A percentile compares a stretch with the other conserved stretches of the same genome.
Evolutionary conservation across 2,329 filamentous ascomycete genomes (phyloP).

Genomic region (Fusarium sp.): DNA sequence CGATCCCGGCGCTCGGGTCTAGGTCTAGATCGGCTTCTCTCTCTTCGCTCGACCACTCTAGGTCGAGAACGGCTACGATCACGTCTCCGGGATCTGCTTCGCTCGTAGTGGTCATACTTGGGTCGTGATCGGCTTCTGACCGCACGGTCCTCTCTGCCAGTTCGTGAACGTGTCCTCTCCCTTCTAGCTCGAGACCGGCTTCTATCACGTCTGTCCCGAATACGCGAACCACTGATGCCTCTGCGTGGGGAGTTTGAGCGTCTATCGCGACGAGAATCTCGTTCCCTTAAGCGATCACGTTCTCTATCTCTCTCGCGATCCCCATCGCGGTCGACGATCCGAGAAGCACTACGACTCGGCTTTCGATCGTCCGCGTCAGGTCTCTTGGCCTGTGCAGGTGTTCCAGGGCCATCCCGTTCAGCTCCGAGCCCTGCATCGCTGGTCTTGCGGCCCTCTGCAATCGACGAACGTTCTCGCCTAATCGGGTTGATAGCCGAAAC

Average conservation of each 20-base stretch:
- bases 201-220: constrained; percentile 48
- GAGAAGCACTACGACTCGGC: constrained; percentile 48
- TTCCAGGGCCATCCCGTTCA: constrained; percentile 49
- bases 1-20: constrained; percentile 41
- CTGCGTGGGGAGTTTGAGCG: constrained; percentile 53
- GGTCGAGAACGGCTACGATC: constrained; percentile 52
- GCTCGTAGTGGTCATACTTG: constrained; percentile 47
- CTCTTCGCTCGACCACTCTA: constrained; percentile 44
- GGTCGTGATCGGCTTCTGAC: constrained; percentile 50
- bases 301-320: constrained; percentile 42
- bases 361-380: constrained; percentile 45
- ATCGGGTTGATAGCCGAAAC: constrained; percentile 70
- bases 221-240: constrained; percentile 47
- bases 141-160: constrained; percentile 45
- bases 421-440: constrained; percentile 45
- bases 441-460: constrained; percentile 53
- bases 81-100: constrained; percentile 49
- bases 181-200: constrained; percentile 50
- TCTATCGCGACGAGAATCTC: constrained; percentile 46
- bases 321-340: constrained; percentile 39
- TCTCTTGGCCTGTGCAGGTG: constrained; percentile 42
- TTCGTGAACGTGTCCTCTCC: constrained; percentile 54
- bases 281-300: constrained; percentile 44
- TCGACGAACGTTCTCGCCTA: constrained; percentile 56
- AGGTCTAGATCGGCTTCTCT: constrained; percentile 46